phyloP scores from a whole-genome alignment of 2,329 filamentous ascomycete genomes.

The Leptographium wingfieldii region DNA sequence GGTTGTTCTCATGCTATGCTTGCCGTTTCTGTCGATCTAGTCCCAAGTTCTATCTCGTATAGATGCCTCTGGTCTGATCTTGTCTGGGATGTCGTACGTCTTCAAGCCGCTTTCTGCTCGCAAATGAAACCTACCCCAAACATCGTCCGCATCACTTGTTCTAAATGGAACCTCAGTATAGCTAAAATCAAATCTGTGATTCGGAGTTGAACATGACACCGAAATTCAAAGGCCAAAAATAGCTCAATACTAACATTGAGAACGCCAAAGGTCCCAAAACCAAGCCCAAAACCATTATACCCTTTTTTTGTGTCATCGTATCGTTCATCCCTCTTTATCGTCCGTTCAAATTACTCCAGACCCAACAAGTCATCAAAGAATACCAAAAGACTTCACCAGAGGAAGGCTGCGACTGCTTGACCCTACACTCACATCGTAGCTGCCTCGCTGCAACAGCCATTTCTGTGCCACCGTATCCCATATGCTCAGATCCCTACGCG shows the following conservation, averaged over 20 bases:
- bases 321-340: neutral
- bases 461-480: slow-evolving; percentile 51
- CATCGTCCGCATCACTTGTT: too few relatives aligned
- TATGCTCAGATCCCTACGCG: slow-evolving; percentile 50
- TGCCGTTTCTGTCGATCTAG: neutral
- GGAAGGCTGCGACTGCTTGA: slow-evolving; percentile 29
- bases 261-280: neutral
- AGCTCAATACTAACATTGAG: neutral
- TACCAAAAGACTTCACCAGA: slow-evolving; percentile 21
- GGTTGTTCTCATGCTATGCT: neutral
- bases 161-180: too few relatives aligned
- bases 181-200: too few relatives aligned
- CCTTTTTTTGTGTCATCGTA: neutral
- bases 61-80: neutral
- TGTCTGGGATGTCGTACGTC: neutral
- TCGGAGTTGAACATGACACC: too few relatives aligned
- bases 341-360: neutral
- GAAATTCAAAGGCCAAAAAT: neutral
- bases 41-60: neutral
- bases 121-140: too few relatives aligned
- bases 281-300: neutral
- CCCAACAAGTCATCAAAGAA: slow-evolving; percentile 9
- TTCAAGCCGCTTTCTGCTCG: too few relatives aligned
- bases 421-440: slow-evolving; percentile 29
- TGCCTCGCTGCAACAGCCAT: slow-evolving; percentile 38